Conservation (phyloP, 305 asterid genomes). For the Solanum hybrid region DNA sequence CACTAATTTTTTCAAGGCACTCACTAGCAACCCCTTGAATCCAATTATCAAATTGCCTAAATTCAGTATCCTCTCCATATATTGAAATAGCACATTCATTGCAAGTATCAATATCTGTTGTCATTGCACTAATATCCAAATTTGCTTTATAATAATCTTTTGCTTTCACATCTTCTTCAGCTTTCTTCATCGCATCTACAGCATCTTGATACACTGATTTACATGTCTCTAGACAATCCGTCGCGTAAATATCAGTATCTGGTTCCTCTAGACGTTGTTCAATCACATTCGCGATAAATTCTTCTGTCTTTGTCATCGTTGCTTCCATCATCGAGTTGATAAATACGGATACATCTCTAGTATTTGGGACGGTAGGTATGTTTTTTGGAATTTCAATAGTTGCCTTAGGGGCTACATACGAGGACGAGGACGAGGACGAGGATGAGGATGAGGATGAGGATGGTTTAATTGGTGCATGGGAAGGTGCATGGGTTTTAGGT, state of each 20-base stretch:
- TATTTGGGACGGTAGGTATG: neutral
- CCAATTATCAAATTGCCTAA: conserved; percentile 33
- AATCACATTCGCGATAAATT: conserved; percentile 17
- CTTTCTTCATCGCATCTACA: conserved; percentile 25
- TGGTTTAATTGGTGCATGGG: neutral
- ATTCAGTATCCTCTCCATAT: conserved; percentile 16
- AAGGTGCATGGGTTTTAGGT: neutral
- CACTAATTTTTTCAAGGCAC: conserved; percentile 27
- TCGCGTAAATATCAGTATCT: neutral
- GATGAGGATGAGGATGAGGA: neutral
- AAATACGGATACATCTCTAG: neutral
- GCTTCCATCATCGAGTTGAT: conserved; percentile 22
- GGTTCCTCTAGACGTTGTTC: conserved; percentile 19
- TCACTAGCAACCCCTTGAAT: conserved; percentile 23
- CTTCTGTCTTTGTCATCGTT: conserved; percentile 15
- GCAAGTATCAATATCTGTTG: conserved; percentile 33
- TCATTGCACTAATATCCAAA: conserved; percentile 32
- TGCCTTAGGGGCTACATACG: neutral
- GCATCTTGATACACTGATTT: conserved; percentile 29
- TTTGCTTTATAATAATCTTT: conserved; percentile 28
- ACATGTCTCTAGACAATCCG: conserved; percentile 26
- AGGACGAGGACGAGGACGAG: neutral
- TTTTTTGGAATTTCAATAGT: neutral
- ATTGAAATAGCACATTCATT: conserved; percentile 22
- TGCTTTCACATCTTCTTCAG: conserved; percentile 19